A percentile compares a stretch with the other conserved stretches of the same genome.
Evolutionary conservation across 2,329 filamentous ascomycete species (phyloP).

Genomic region (Daldinia eschscholtzii): DNA sequence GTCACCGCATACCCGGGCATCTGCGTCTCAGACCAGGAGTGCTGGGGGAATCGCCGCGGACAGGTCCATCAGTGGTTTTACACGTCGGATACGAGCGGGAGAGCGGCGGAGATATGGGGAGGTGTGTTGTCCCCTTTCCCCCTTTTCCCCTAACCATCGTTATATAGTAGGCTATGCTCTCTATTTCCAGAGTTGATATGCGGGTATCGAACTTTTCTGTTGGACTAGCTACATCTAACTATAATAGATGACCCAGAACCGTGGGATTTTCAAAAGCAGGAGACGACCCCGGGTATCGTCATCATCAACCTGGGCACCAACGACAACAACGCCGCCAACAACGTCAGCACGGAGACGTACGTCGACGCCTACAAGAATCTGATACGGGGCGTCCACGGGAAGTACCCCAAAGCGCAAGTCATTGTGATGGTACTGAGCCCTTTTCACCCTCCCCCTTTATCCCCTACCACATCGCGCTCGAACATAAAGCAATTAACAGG

Average conservation of each 20-base stretch:
- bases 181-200: no score
- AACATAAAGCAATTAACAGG: not conserved
- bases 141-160: not conserved
- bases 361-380: conserved; percentile 59
- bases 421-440: conserved; percentile 56
- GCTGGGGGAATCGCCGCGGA: conserved; percentile 65
- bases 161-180: no score
- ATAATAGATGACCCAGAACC: no score
- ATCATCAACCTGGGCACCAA: conserved; percentile 63
- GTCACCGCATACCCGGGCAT: conserved; percentile 71
- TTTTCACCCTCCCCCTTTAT: conserved; percentile 28
- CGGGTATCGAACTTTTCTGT: no score
- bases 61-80: conserved; percentile 70
- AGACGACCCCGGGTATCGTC: conserved; percentile 59
- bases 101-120: conserved; percentile 59
- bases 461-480: not conserved
- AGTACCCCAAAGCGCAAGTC: conserved; percentile 61
- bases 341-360: conserved; percentile 56
- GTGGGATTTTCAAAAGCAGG: conserved; percentile 60
- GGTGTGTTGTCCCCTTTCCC: conserved; percentile 49
- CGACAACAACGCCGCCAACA: conserved; percentile 59
- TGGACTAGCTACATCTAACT: no score
- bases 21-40: conserved; percentile 67
- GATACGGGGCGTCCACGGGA: conserved; percentile 61
- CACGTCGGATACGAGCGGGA: conserved; percentile 65